A percentile compares a stretch with the other conserved stretches of the same genome.
These are phyloP conservation scores for Aphanoascus verrucosus DNA, from an alignment of 2,329 filamentous ascomycete genomes.

Conservation along the genomic window DNA sequence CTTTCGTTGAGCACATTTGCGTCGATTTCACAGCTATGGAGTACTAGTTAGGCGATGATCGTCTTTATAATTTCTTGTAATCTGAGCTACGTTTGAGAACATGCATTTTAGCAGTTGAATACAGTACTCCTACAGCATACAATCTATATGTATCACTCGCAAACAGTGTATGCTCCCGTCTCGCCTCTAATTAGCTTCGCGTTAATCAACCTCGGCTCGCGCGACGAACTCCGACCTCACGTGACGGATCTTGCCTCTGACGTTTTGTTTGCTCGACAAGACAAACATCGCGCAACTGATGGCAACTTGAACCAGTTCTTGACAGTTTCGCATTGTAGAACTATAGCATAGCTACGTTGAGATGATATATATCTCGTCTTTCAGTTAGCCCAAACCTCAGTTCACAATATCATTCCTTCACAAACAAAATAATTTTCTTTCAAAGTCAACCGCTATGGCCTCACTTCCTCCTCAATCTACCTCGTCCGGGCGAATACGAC, in stretches of 20 bases:
- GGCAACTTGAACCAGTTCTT: neutral
- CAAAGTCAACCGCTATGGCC: constrained; percentile 23
- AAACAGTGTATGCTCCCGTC: no score
- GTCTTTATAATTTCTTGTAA: neutral
- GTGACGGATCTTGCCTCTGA: constrained; percentile 11
- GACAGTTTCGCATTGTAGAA: neutral
- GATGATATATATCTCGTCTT: neutral
- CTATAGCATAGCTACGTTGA: neutral
- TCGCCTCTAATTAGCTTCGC: no score
- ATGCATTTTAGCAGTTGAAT: neutral
- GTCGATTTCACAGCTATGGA: constrained; percentile 4
- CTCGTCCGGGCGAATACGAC: constrained; percentile 21
- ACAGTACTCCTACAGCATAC: neutral
- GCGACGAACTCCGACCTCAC: neutral
- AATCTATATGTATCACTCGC: neutral
- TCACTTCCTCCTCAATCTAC: constrained; percentile 26
- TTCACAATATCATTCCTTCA: neutral
- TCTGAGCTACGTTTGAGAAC: constrained; percentile 7
- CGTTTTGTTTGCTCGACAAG: constrained; percentile 2
- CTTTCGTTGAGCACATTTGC: neutral
- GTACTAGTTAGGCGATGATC: constrained; percentile 20
- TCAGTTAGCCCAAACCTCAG: neutral
- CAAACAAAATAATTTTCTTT: neutral
- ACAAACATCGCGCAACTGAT: neutral
- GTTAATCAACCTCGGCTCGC: neutral